These are phyloP conservation scores for Malassezia yamatoensis DNA, from an alignment of 1,284 basidiomycete species.

Conservation along the genomic window DNA sequence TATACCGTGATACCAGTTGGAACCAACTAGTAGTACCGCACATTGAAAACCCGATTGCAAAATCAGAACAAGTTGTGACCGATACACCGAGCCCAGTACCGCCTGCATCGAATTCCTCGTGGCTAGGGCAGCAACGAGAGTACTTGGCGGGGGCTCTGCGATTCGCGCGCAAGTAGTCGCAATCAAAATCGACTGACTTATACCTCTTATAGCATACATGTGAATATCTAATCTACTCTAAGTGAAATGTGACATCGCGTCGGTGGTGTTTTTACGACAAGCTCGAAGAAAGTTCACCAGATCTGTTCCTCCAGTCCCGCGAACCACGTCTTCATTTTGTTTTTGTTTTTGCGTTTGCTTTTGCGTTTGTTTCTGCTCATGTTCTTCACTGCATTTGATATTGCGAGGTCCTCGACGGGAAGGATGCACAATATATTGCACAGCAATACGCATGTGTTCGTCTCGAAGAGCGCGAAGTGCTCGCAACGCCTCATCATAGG, in stretches of 20 bases:
- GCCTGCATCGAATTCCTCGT: background rate
- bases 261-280: constrained; percentile 35
- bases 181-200: background rate
- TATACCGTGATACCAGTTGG: constrained; percentile 8
- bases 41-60: background rate
- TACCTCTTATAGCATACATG: background rate
- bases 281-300: constrained; percentile 36
- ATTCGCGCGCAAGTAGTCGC: background rate
- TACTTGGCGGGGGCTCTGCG: constrained; percentile 5
- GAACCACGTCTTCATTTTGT: constrained; percentile 15
- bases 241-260: constrained; percentile 20
- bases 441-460: constrained; percentile 74
- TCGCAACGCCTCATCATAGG: constrained; percentile 63
- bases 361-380: background rate
- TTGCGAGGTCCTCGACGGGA: constrained; percentile 13
- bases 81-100: background rate
- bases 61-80: background rate
- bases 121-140: constrained; percentile 15
- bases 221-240: background rate
- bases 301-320: constrained; percentile 43
- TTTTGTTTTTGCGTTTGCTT: constrained; percentile 12
- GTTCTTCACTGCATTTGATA: too few relatives aligned
- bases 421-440: constrained; percentile 57
- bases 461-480: constrained; percentile 73
- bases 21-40: background rate